Conservation (phyloP, 164 flowering plant genomes). For the Taxillus chinensis region DNA sequence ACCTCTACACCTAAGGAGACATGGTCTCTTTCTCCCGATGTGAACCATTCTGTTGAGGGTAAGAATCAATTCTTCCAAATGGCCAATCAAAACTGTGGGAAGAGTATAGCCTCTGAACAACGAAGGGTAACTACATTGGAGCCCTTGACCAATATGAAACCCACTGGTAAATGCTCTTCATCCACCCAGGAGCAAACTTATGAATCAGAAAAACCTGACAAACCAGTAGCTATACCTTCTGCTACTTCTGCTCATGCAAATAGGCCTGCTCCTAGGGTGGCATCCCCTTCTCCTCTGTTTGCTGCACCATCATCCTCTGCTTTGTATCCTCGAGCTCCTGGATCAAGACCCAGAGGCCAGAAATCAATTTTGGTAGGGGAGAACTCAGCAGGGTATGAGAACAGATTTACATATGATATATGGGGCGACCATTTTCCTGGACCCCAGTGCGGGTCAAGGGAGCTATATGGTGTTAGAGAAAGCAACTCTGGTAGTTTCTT, state of each 20-base stretch:
- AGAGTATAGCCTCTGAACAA: conserved; percentile 12
- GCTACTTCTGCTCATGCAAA: conserved; percentile 49
- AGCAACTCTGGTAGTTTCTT: conserved; percentile 65
- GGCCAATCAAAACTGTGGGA: conserved; percentile 11
- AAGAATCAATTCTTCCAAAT: conserved; percentile 21
- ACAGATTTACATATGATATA: conserved; percentile 58
- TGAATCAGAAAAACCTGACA: conserved; percentile 17
- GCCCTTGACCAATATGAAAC: conserved; percentile 12
- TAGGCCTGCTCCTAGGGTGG: conserved; percentile 12
- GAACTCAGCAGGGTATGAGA: conserved; percentile 18
- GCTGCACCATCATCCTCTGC: conserved; percentile 42
- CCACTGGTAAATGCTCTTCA: conserved; percentile 5
- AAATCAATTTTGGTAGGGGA: conserved; percentile 14
- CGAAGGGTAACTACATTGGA: conserved; percentile 9
- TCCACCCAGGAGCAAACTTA: conserved; percentile 21
- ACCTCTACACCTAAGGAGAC: conserved; percentile 26
- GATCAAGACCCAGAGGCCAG: conserved; percentile 38
- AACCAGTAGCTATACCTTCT: conserved; percentile 43
- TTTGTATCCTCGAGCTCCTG: conserved; percentile 59
- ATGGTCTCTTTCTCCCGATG: conserved; percentile 25
- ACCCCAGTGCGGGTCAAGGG: conserved; percentile 23
- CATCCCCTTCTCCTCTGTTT: conserved; percentile 13
- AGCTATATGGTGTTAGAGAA: conserved; percentile 18
- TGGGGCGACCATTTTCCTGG: conserved; percentile 83
- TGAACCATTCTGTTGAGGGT: conserved; percentile 17